Evolutionary conservation across 768 basidiomycete species (phyloP).

Genomic region (Dioszegia crocea): DNA sequence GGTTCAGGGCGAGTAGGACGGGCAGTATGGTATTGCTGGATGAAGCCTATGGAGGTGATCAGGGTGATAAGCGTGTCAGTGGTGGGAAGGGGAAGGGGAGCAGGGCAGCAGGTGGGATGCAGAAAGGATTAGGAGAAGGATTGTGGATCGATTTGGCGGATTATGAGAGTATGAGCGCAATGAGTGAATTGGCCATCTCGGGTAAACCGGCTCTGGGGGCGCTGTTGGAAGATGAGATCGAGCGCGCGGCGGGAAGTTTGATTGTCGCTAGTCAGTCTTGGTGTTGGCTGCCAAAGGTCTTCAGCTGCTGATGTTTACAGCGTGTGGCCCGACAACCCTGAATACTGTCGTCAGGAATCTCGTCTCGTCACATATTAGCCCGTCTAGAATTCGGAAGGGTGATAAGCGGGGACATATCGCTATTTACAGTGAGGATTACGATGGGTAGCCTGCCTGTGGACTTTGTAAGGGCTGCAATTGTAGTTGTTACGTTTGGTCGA

Average conservation of each 20-base stretch:
- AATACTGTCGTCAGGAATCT: slow-evolving; percentile 66
- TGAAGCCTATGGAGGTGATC: slow-evolving; percentile 9
- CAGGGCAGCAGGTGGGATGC: neutral
- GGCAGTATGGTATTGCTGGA: slow-evolving; percentile 44
- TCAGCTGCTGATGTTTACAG: slow-evolving; percentile 48
- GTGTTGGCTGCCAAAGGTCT: neutral
- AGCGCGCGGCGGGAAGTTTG: slow-evolving; percentile 57
- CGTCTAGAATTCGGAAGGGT: slow-evolving; percentile 56
- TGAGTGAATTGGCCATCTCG: slow-evolving; percentile 62
- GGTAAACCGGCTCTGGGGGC: slow-evolving; percentile 65
- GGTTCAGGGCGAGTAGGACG: slow-evolving; percentile 26
- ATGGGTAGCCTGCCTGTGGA: slow-evolving; percentile 51
- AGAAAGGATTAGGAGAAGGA: slow-evolving; percentile 22
- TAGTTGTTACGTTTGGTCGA: too few species aligned
- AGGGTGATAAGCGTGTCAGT: neutral
- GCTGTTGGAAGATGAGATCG: slow-evolving; percentile 65
- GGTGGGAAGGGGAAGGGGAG: neutral
- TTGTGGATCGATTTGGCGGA: slow-evolving; percentile 58
- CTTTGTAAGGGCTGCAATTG: neutral
- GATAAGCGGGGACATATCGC: slow-evolving; percentile 61
- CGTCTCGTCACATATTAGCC: slow-evolving; percentile 61
- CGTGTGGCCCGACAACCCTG: slow-evolving; percentile 69
- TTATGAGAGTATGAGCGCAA: slow-evolving; percentile 58
- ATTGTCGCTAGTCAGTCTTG: slow-evolving; percentile 65
- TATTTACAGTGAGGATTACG: slow-evolving; percentile 67